Base-by-base conservation (phyloP, 352 stramenopile genomes). In the Phytopythium delawarense region DNA sequence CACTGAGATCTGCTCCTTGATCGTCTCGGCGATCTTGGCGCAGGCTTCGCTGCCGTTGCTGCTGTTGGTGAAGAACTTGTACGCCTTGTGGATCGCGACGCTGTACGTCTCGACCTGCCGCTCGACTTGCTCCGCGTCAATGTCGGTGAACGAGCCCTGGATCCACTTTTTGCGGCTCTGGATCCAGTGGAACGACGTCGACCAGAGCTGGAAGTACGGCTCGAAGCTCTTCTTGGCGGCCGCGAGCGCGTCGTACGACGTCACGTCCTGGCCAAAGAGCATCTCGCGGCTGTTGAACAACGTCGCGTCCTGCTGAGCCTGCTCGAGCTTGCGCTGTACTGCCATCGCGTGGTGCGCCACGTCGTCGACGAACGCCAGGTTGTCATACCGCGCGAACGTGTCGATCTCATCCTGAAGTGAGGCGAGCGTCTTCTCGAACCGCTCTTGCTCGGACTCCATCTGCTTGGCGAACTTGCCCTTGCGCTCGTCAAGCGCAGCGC, bases 221-320 rank as follows among this genome's bases (percentile, higher is more conserved):
- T 98, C 96, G 61, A 99, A 98, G 15, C 81, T 84, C 74, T 98
- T 98, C 58, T 94, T 89, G 3, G 97, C 79, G 1, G 91, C 74
- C 3, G 75, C 67, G 2, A 98, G 70, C 54, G 76, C 69, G 8
- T 92, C 82, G 61, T 98, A 98, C 0, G 96, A 88, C 5, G 87
- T 96, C n/a, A 94, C 67, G 23, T 96, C 86, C 30, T 86, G 81
- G 5, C 88, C 89, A 59, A 98, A 98, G 0, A 98, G 70, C 8
- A 71, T 82, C 58, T 98, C 96, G 5, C 95, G 89, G 21, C 79
- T 96, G 67, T 98, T 98, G 65, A 98, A 98, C 1, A 97, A 57
- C 35, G 87, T 77, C 7, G 93, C 89, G 55, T 98, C 89, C 66
- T 97, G 84, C 50, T 96, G 86, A 1, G 87, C 89, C 65, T 97